These are phyloP conservation scores for Aspergillus alliaceus DNA, from an alignment of 2,329 filamentous ascomycete genomes.

Conservation along the genomic window DNA sequence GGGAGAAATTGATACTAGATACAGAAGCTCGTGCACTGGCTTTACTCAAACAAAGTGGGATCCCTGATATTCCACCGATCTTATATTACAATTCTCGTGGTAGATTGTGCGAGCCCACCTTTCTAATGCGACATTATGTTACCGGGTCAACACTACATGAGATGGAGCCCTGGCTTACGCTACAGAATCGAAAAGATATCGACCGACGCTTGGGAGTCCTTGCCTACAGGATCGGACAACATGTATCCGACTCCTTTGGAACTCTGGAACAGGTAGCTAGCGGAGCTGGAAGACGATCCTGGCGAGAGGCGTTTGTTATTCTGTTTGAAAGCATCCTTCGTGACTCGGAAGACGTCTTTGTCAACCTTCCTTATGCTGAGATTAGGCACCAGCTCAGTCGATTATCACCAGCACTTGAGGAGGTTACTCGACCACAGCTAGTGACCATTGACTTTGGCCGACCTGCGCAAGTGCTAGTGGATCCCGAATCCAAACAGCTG, in stretches of 20 bases:
- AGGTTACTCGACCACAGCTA: constrained; percentile 53
- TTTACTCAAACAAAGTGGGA: constrained; percentile 34
- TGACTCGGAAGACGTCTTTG: constrained; percentile 59
- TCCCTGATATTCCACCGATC: constrained; percentile 38
- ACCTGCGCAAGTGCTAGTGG: constrained; percentile 52
- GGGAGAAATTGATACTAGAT: constrained; percentile 39
- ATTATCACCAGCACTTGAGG: constrained; percentile 48
- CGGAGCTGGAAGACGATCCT: constrained; percentile 49
- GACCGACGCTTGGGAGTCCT: constrained; percentile 37
- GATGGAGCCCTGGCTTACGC: constrained; percentile 29
- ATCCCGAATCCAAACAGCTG: constrained; percentile 49
- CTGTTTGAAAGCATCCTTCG: constrained; percentile 56
- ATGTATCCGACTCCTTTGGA: constrained; percentile 53
- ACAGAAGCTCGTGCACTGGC: constrained; percentile 41
- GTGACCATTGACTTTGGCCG: constrained; percentile 52
- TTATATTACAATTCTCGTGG: constrained; percentile 37
- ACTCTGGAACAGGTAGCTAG: constrained; percentile 48
- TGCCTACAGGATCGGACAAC: constrained; percentile 44
- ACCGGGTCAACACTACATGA: constrained; percentile 34
- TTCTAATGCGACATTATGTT: constrained; percentile 39
- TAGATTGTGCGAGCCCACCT: constrained; percentile 29
- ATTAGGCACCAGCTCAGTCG: constrained; percentile 52
- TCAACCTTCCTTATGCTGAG: constrained; percentile 57
- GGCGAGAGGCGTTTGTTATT: constrained; percentile 53
- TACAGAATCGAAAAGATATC: constrained; percentile 30